Evolutionary conservation across 768 basidiomycete species (phyloP).

Genomic region (Cytidiella melzeri): DNA sequence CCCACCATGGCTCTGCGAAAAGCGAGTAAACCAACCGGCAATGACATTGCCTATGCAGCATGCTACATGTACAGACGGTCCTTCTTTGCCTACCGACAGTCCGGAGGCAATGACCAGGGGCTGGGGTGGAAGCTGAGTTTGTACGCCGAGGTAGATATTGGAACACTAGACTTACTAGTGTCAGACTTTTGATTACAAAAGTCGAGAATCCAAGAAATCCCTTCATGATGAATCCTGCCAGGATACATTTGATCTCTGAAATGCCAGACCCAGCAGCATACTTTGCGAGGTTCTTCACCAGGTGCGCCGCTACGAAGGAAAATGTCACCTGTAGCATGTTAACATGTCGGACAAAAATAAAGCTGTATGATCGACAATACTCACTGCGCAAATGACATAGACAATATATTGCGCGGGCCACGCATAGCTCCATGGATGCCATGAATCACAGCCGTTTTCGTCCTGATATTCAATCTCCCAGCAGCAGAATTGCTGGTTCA

Average conservation of each 20-base stretch:
- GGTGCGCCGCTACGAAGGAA: conserved; percentile 80
- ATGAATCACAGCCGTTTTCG: conserved; percentile 79
- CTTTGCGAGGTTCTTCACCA: conserved; percentile 84
- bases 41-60: conserved; percentile 89
- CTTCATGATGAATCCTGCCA: conserved; percentile 96
- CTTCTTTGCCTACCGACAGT: conserved; percentile 95
- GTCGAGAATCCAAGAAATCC: conserved; percentile 89
- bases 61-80: conserved; percentile 96
- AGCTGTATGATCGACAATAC: conserved; percentile 27
- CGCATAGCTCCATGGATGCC: conserved; percentile 84
- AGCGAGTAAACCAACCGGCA: conserved; percentile 76
- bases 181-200: conserved; percentile 89
- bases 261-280: conserved; percentile 98
- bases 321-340: conserved; percentile 55
- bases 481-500: conserved; percentile 97
- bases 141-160: background rate
- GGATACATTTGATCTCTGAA: conserved; percentile 96
- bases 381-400: conserved; percentile 86
- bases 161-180: conserved; percentile 54
- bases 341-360: background rate
- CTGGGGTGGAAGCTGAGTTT: conserved; percentile 35
- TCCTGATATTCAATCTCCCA: conserved; percentile 89
- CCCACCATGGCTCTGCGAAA: conserved; percentile 84
- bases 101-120: conserved; percentile 97
- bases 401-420: conserved; percentile 71